These are phyloP conservation scores for Boletellus ananas DNA, from an alignment of 768 basidiomycete genomes.

Conservation along the genomic window DNA sequence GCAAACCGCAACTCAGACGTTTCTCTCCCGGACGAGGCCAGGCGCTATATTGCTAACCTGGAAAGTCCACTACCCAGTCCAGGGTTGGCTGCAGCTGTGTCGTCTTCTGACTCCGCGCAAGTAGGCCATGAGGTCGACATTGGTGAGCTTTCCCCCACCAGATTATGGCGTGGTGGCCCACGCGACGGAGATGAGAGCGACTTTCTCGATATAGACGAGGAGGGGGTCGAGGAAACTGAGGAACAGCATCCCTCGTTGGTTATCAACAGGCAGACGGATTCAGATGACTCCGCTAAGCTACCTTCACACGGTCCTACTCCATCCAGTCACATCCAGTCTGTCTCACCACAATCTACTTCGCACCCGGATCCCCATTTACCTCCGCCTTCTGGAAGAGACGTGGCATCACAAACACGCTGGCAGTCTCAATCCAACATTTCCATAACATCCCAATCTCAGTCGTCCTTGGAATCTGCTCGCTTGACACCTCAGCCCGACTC, in stretches of 20 bases:
- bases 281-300: conserved; percentile 53
- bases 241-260: conserved; percentile 5
- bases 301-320: conserved; percentile 28
- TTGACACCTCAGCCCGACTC: conserved; percentile 24
- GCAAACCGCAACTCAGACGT: conserved; percentile 63
- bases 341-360: conserved; percentile 9
- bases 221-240: conserved; percentile 25
- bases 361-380: conserved; percentile 18
- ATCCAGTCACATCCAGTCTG: conserved; percentile 7
- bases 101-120: neutral
- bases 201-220: conserved; percentile 60
- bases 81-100: neutral
- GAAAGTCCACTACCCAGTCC: conserved; percentile 64
- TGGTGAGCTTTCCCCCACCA: conserved; percentile 8
- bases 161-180: conserved; percentile 8
- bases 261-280: conserved; percentile 28
- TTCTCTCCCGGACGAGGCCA: conserved; percentile 74
- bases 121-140: neutral
- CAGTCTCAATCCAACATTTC: conserved; percentile 21
- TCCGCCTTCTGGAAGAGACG: conserved; percentile 11
- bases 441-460: conserved; percentile 21
- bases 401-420: conserved; percentile 23
- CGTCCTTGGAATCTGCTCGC: conserved; percentile 17
- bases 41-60: conserved; percentile 67
- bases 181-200: conserved; percentile 39